These are phyloP conservation scores for Protea cynaroides DNA, from an alignment of 164 flowering plant species.

Conservation along the genomic window DNA sequence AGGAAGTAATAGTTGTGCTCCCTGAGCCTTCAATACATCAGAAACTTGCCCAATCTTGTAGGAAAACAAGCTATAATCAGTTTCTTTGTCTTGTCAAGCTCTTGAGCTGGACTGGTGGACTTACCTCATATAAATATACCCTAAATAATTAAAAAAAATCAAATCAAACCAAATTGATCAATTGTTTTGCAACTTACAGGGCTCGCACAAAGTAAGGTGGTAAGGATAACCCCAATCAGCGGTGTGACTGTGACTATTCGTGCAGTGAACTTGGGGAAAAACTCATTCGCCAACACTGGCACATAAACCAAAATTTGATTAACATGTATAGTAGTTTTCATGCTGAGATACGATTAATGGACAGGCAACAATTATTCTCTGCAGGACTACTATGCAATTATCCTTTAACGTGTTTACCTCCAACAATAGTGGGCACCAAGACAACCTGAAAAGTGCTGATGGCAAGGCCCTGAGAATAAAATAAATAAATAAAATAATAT, in stretches of 20 bases:
- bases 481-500: neutral
- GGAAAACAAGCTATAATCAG: slow-evolving; percentile 14
- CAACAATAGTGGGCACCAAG: slow-evolving; percentile 80
- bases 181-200: slow-evolving; percentile 60
- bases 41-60: slow-evolving; percentile 91
- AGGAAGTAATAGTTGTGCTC: slow-evolving; percentile 70
- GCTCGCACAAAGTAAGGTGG: slow-evolving; percentile 94
- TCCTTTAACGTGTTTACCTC: slow-evolving; percentile 44
- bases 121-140: neutral
- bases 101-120: neutral
- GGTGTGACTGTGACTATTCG: slow-evolving; percentile 79
- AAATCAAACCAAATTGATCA: neutral
- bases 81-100: neutral
- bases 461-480: slow-evolving; percentile 71
- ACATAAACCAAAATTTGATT: slow-evolving; percentile 15
- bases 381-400: neutral
- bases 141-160: neutral
- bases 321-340: neutral
- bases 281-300: slow-evolving; percentile 83
- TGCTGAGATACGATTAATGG: neutral
- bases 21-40: slow-evolving; percentile 86
- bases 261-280: slow-evolving; percentile 83
- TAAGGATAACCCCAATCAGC: slow-evolving; percentile 87
- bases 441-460: slow-evolving; percentile 98
- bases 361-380: neutral